Conservation (phyloP, 371 early-diverging fungal species). For the Smittium culicis region DNA sequence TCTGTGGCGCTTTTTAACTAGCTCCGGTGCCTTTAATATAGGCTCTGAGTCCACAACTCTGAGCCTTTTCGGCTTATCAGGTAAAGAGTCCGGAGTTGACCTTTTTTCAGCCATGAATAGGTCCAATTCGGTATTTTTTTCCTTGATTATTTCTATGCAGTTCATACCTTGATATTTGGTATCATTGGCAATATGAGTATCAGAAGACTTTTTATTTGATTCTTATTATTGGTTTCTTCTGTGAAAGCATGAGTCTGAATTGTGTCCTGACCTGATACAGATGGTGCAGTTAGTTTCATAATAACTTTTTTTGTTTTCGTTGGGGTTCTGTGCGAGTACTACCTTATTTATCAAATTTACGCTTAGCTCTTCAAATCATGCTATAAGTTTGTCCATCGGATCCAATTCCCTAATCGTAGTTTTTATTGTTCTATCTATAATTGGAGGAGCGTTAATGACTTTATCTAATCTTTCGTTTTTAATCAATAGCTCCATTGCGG, state of each 20-base stretch:
- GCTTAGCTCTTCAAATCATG: neutral
- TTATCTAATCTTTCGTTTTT: neutral
- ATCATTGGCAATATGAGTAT: neutral
- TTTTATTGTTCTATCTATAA: neutral
- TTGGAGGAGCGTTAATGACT: neutral
- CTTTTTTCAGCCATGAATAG: neutral
- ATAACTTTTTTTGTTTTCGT: neutral
- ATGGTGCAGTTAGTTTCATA: neutral
- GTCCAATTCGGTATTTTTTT: neutral
- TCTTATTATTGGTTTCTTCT: neutral
- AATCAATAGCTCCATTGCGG: neutral
- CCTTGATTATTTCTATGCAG: neutral
- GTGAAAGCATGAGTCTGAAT: neutral
- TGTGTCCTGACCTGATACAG: neutral
- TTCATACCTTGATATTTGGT: neutral
- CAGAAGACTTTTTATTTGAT: neutral
- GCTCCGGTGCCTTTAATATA: neutral
- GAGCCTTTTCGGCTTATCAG: neutral
- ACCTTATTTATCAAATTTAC: slow-evolving; percentile 1
- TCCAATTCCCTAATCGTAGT: neutral
- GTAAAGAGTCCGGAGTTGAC: neutral
- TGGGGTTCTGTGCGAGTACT: no score
- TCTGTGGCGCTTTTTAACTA: neutral
- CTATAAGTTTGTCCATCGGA: slow-evolving; percentile 1
- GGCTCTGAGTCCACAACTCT: neutral